Evolutionary conservation across 2,329 filamentous ascomycete species (phyloP).

Genomic region (Ophiostoma fasciatum): DNA sequence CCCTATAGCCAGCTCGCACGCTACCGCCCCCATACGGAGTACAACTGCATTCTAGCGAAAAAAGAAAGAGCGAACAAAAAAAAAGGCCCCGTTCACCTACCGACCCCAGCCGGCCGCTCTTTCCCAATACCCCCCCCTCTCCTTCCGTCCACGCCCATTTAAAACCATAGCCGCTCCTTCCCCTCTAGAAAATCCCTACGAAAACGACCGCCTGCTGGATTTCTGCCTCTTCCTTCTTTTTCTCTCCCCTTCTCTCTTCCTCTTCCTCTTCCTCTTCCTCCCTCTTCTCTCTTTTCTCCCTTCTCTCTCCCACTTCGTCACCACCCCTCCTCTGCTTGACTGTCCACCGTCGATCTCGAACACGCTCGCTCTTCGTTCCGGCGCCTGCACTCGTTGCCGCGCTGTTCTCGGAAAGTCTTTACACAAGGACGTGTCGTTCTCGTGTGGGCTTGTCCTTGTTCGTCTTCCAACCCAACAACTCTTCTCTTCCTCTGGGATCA

Average conservation of each 20-base stretch:
- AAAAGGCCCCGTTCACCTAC: conserved; percentile 8
- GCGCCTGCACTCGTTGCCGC: too few species aligned
- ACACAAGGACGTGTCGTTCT: too few species aligned
- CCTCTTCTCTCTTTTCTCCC: neutral
- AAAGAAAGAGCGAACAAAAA: conserved; percentile 3
- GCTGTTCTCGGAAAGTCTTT: too few species aligned
- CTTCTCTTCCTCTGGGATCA: conserved; percentile 3
- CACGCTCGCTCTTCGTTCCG: too few species aligned
- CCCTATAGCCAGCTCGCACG: conserved; percentile 2
- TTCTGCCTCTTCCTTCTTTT: neutral
- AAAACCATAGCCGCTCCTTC: conserved; percentile 10
- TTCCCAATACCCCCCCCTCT: neutral
- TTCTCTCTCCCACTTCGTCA: neutral
- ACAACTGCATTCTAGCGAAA: conserved; percentile 4
- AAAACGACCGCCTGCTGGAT: conserved; percentile 3
- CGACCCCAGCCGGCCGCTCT: conserved; percentile 8
- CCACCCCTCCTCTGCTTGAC: neutral
- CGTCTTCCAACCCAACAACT: too few species aligned
- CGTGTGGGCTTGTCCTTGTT: too few species aligned
- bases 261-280: neutral
- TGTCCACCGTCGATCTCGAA: too few species aligned
- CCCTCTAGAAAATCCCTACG: conserved; percentile 3
- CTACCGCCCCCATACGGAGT: conserved; percentile 11
- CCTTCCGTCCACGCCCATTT: conserved; percentile 9
- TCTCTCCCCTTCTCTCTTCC: neutral